phyloP scores from a whole-genome alignment of 768 basidiomycete genomes.

The Hericium coralloides region DNA sequence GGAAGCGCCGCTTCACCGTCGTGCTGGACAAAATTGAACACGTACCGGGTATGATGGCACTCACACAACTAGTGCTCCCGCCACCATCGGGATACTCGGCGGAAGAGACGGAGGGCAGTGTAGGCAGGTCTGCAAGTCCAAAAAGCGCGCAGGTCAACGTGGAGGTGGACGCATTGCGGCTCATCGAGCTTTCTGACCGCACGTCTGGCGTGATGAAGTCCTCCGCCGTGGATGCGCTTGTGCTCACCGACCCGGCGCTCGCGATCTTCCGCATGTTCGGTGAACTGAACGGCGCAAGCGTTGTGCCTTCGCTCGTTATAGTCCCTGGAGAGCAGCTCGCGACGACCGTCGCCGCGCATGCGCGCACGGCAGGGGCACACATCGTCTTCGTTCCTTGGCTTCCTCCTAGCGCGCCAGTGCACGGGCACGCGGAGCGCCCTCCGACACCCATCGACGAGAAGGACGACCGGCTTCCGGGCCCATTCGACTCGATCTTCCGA shows the following conservation, averaged over 20 bases:
- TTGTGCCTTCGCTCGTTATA: conserved; percentile 60
- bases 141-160: conserved; percentile 21
- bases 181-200: conserved; percentile 75
- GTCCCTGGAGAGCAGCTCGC: conserved; percentile 73
- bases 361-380: conserved; percentile 48
- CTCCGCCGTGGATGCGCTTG: conserved; percentile 55
- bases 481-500: conserved; percentile 65
- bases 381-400: conserved; percentile 83
- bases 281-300: conserved; percentile 55
- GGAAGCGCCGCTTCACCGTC: conserved; percentile 65
- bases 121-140: not conserved
- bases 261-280: conserved; percentile 73
- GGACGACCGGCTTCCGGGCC: conserved; percentile 17
- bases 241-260: conserved; percentile 65
- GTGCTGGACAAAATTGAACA: conserved; percentile 89
- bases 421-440: conserved; percentile 10
- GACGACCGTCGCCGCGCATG: conserved; percentile 59
- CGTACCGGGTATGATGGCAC: conserved; percentile 80
- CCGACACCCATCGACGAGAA: not conserved
- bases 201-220: conserved; percentile 57
- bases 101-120: conserved; percentile 1
- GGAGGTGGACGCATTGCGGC: conserved; percentile 66
- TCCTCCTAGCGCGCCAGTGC: conserved; percentile 25
- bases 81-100: conserved; percentile 11
- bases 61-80: conserved; percentile 72